phyloP scores from a whole-genome alignment of 2,329 filamentous ascomycete species.

The Seiridium cupressi region DNA sequence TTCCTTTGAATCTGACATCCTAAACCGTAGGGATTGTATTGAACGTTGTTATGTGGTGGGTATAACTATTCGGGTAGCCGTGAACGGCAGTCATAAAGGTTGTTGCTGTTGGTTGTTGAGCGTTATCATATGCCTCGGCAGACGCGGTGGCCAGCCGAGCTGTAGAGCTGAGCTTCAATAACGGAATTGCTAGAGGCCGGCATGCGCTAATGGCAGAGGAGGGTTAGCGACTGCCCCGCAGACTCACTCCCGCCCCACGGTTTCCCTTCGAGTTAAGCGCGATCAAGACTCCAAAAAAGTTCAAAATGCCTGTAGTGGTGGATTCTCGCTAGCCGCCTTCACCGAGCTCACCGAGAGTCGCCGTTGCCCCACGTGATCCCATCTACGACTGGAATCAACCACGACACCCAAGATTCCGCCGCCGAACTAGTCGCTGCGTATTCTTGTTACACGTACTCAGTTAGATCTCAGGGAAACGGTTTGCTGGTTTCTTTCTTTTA shows the following conservation, averaged over 20 bases:
- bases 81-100: background rate
- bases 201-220: no score
- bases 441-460: no score
- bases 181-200: no score
- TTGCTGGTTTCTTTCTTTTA: background rate
- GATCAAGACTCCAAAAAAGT: no score
- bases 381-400: background rate
- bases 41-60: background rate
- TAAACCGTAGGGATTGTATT: background rate
- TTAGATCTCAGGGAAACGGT: background rate
- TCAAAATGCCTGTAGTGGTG: background rate
- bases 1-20: background rate
- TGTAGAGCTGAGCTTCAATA: background rate
- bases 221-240: no score
- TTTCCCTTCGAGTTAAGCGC: background rate
- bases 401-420: background rate
- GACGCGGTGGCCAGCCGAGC: background rate
- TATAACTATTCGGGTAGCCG: background rate
- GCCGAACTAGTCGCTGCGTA: background rate
- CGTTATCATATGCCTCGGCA: background rate
- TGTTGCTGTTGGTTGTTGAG: background rate
- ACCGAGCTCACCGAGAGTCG: background rate
- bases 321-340: background rate
- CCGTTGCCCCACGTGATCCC: background rate
- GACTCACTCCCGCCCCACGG: background rate